Evolutionary conservation across 345 rosid genomes (phyloP).

Genomic region (Noccaea caerulescens): DNA sequence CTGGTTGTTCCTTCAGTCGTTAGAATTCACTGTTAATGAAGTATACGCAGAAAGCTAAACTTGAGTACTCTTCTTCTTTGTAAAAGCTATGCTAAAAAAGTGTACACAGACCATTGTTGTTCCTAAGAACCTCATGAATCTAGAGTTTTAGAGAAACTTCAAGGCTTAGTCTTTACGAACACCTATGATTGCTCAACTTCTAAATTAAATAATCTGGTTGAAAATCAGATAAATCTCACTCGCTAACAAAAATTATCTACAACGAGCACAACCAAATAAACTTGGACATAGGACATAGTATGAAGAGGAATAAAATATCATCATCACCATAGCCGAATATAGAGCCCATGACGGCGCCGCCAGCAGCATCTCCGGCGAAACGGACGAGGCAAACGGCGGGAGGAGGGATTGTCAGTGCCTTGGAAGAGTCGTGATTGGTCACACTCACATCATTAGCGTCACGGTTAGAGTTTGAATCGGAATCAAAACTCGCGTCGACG

Average conservation of each 20-base stretch:
- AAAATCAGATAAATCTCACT: conserved; percentile 11
- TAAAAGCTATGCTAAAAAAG: background rate
- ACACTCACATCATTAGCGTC: conserved; percentile 34
- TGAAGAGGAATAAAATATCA: background rate
- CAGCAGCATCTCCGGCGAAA: conserved; percentile 74
- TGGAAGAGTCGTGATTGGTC: conserved; percentile 40
- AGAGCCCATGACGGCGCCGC: conserved; percentile 89
- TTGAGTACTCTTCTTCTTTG: background rate
- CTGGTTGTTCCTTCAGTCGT: background rate
- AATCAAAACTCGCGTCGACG: conserved; percentile 35
- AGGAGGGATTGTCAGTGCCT: conserved; percentile 50
- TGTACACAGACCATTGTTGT: background rate
- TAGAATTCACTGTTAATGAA: background rate
- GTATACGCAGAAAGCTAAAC: background rate
- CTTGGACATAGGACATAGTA: background rate
- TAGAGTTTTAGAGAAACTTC: conserved; percentile 17
- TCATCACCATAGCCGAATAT: conserved; percentile 75
- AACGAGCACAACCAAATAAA: background rate
- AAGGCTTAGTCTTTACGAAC: background rate
- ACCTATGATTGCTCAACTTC: conserved; percentile 10
- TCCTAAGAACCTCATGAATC: background rate
- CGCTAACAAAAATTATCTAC: background rate
- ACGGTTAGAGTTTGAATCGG: conserved; percentile 42
- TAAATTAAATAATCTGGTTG: background rate
- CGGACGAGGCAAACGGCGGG: conserved; percentile 73